Base-by-base conservation (phyloP, 2,329 filamentous ascomycete species). In the Colletotrichum plurivorum region DNA sequence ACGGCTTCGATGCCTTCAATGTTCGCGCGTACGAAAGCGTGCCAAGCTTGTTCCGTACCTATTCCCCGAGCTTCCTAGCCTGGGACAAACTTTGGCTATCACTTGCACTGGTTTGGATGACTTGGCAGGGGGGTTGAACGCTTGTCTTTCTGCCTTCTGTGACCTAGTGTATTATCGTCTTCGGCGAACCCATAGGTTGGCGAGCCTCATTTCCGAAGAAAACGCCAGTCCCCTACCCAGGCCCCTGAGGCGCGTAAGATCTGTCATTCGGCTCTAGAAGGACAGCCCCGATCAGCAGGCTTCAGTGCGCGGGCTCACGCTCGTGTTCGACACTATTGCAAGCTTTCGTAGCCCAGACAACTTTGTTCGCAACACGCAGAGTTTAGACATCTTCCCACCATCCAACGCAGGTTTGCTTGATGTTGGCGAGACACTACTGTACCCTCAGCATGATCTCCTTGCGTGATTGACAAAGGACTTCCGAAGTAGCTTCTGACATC, bases 191-290 rank as follows among this genome's bases (percentile, higher is more conserved):
- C 31, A 39, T 22, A 13, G 45, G 63, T 46, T 56, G 39, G 67
- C 56, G 36, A 27, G 31, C 36, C 39, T 69, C 67, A 69, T 66
- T 66, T 69, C 62, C 62, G 43, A 60, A 25, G 39, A 43, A 52
- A 39, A 56, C 62, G 67, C 51, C 63, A 51, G 52, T 60, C 48
- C 49, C 66, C 49, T 49, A 69, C 61, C 36, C 55, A 25, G 62
- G 51, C 25, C 20, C 51, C 25, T 67, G 67, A 60, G 64, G 66
- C 62, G 31, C 49, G n/a, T 31, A 36, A 43, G 18, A 60, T 46
- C 43, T 69, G 49, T 60, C 62, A 66, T 55, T 66, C 55, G 15
- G 48, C 54, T 51, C 49, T 39, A 51, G 16, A 55, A 54, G 36
- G 36, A 20, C 22, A 49, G 10, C 18, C 8, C 31, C n/a, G 25